Evolutionary conservation across 192 early-diverging fungal species (phyloP), one percentile per base, ranked within the genome.

Genomic region (Dissophora ornata): DNA sequence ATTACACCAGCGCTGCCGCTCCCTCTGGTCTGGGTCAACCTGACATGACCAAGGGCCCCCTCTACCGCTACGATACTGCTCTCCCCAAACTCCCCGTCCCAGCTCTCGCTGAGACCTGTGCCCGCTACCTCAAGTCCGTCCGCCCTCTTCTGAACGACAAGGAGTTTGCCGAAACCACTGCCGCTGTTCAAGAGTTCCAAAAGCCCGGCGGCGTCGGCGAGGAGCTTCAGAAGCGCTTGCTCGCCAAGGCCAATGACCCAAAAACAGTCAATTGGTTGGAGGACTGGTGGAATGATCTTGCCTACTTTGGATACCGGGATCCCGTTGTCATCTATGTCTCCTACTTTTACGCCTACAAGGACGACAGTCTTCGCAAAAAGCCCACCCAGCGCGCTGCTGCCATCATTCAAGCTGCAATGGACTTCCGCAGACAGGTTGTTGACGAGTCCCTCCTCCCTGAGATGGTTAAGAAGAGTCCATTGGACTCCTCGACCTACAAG

Each of bases 231-330:
- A 79, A 88, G 71, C 89, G 96, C 50, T 84, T 99, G 50, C 52
- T 91, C 55, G 90, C 90, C 55, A 87, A 91, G 42, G 91, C 90
- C 1, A 85, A 86, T 22, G 84, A 89, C 71, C 88, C 92, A 24
- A 88, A 87, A 47, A 85, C 89, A 42, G 87, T 87, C 34, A 94
- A 93, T 84, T 99, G 96, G 92, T 85, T 97, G 47, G 94, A 92
- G 79, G 95, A 96, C 75, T 99, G 97, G 97, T 99, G 97, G 97
- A 93, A 94, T 75, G 95, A 96, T 55, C 86, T 92, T 47, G 94
- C 95, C 57, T 99, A 99, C 84, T 88, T 92, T 82, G 93, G 88
- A 21, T 98, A 97, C 86, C 90, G 96, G 57, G 97, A 99, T 71
- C 94, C 96, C n/a, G 93, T 97, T 25, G 93, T 95, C 44, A 87